Evolutionary conservation across 2,329 filamentous ascomycete genomes (phyloP).

Genomic region (Malbranchea zuffiana): DNA sequence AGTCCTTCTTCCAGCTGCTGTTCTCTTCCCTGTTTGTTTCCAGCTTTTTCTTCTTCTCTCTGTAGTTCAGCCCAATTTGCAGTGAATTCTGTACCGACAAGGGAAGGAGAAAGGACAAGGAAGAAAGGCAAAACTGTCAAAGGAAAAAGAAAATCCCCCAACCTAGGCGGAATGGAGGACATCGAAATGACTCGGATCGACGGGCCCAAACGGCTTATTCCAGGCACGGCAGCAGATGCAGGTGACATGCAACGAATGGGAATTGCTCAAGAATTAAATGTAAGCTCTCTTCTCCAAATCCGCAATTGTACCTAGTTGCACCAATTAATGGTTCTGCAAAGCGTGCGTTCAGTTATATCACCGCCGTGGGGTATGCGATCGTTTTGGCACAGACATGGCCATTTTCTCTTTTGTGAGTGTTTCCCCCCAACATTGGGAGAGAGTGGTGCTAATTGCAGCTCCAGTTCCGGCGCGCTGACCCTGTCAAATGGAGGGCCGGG

Average conservation of each 20-base stretch:
- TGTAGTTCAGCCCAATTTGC: no score
- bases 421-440: background rate
- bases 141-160: no score
- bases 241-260: constrained; percentile 27
- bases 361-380: constrained; percentile 36
- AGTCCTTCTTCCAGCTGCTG: no score
- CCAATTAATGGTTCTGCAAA: constrained; percentile 21
- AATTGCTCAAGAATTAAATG: constrained; percentile 24
- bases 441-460: background rate
- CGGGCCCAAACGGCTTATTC: background rate
- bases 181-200: background rate
- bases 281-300: constrained; percentile 12
- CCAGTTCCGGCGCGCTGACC: constrained; percentile 6
- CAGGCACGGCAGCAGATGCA: constrained; percentile 16
- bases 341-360: constrained; percentile 37
- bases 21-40: no score
- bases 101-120: no score
- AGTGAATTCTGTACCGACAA: no score
- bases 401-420: constrained; percentile 5
- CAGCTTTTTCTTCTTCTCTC: no score
- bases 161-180: no score
- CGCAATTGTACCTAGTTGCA: constrained; percentile 16
- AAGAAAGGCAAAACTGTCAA: no score
- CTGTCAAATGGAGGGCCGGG: constrained; percentile 11
- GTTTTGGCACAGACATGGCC: constrained; percentile 26